Percentiles rank a stretch among this genome's conserved stretches.
Evolutionary conservation across 805 yeast genomes (phyloP).

Genomic region (Vanderwaltozyma verrucispora): DNA sequence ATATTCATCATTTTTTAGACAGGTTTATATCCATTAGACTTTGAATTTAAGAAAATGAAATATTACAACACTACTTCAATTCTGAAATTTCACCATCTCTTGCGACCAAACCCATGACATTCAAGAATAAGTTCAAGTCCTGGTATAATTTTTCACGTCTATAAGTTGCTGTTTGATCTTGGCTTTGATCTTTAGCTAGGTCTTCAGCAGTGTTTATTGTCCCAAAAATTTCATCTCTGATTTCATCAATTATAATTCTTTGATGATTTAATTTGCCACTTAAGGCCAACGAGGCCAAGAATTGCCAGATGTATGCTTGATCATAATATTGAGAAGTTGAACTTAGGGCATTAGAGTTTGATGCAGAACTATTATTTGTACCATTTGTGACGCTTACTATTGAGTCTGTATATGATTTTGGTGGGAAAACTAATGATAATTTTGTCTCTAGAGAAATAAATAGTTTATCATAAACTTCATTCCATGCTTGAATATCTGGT

Average conservation of each 20-base stretch:
- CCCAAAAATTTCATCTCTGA: constrained; percentile 85
- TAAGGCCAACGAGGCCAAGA: constrained; percentile 83
- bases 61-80: constrained; percentile 31
- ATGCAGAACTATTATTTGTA: constrained; percentile 14
- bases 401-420: constrained; percentile 31
- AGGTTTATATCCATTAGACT: too few species aligned
- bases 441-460: constrained; percentile 74
- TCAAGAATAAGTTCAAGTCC: constrained; percentile 83
- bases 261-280: constrained; percentile 88
- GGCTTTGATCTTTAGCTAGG: constrained; percentile 20
- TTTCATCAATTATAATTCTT: constrained; percentile 87
- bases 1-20: too few species aligned
- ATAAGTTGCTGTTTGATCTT: constrained; percentile 30
- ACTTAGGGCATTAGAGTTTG: constrained; percentile 14
- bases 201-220: constrained; percentile 68
- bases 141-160: constrained; percentile 53
- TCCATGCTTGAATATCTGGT: constrained; percentile 49
- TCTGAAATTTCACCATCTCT: constrained; percentile 83
- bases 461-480: constrained; percentile 66
- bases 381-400: constrained; percentile 5
- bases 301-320: constrained; percentile 91
- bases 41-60: too few species aligned
- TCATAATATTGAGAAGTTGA: constrained; percentile 30
- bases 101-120: constrained; percentile 93
- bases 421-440: constrained; percentile 73